These are phyloP conservation scores for Torrubiellomyces zombiae DNA, from an alignment of 2,329 filamentous ascomycete genomes.

Conservation along the genomic window DNA sequence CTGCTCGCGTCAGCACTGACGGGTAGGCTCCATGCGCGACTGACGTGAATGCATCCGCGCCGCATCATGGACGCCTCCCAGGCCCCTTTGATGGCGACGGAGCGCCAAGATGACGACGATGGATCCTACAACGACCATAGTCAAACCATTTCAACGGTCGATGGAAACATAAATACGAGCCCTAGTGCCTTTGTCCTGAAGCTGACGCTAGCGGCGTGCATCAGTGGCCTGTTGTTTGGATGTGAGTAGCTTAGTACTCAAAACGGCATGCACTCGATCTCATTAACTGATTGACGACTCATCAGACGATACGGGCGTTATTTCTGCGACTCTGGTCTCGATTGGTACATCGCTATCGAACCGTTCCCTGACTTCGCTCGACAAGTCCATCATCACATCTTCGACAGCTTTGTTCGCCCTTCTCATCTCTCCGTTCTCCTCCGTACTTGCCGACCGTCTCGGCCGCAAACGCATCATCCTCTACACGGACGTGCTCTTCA, in stretches of 20 bases:
- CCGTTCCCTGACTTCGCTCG: slow-evolving; percentile 39
- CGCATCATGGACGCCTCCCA: slow-evolving; percentile 20
- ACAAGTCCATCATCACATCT: slow-evolving; percentile 57
- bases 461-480: slow-evolving; percentile 48
- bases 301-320: slow-evolving; percentile 49
- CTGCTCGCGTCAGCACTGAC: too few relatives aligned
- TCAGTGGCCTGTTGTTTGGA: slow-evolving; percentile 51
- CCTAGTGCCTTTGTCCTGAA: slow-evolving; percentile 40
- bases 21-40: too few relatives aligned
- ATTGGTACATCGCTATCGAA: slow-evolving; percentile 41
- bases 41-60: too few relatives aligned
- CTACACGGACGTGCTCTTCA: slow-evolving; percentile 49
- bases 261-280: too few relatives aligned
- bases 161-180: slow-evolving; percentile 7
- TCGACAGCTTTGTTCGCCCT: slow-evolving; percentile 51
- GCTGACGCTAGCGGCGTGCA: slow-evolving; percentile 46
- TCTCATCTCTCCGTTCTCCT: slow-evolving; percentile 45
- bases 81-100: slow-evolving; percentile 20
- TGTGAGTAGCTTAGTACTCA: slow-evolving; percentile 27
- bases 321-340: slow-evolving; percentile 50
- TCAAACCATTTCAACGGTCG: slow-evolving; percentile 11
- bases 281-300: too few relatives aligned
- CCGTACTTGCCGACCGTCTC: slow-evolving; percentile 42
- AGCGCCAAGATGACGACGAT: slow-evolving; percentile 14
- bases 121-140: slow-evolving; percentile 11